Percentiles rank a stretch among this genome's conserved stretches.
phyloP scores from a whole-genome alignment of 371 early-diverging fungal genomes.

The Mortierella sp. region DNA sequence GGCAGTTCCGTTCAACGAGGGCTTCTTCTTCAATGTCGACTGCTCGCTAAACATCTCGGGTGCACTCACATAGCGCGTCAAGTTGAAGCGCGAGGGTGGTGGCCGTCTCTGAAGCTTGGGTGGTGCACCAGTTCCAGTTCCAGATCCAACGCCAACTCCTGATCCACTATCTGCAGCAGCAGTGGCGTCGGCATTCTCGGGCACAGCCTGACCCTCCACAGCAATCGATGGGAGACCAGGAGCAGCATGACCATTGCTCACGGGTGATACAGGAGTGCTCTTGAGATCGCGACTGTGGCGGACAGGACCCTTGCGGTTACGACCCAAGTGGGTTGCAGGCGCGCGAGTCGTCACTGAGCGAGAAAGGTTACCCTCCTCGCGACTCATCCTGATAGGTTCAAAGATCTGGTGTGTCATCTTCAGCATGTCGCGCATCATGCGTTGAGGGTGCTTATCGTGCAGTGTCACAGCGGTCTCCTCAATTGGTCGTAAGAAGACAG shows the following conservation, averaged over 20 bases:
- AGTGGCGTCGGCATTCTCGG: background rate
- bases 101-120: slow-evolving; percentile 34
- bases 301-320: slow-evolving; percentile 25
- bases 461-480: slow-evolving; percentile 65
- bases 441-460: slow-evolving; percentile 67
- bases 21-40: slow-evolving; percentile 43
- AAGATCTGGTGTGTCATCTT: slow-evolving; percentile 55
- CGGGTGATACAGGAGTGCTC: slow-evolving; percentile 8
- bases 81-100: slow-evolving; percentile 32
- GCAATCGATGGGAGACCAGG: slow-evolving; percentile 34
- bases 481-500: slow-evolving; percentile 67
- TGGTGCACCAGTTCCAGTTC: slow-evolving; percentile 8
- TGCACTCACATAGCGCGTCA: slow-evolving; percentile 50
- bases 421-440: slow-evolving; percentile 68
- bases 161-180: slow-evolving; percentile 27
- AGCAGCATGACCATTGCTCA: slow-evolving; percentile 15
- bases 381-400: slow-evolving; percentile 53
- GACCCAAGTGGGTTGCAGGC: slow-evolving; percentile 19
- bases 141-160: slow-evolving; percentile 45
- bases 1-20: slow-evolving; percentile 2
- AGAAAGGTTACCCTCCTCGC: slow-evolving; percentile 49
- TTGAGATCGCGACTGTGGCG: slow-evolving; percentile 39
- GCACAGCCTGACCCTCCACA: slow-evolving; percentile 21
- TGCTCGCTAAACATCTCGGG: slow-evolving; percentile 53
- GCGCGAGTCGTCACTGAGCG: slow-evolving; percentile 48